Evolutionary conservation across 768 basidiomycete genomes (phyloP), one percentile per base, ranked within the genome.

Genomic region (Tylopilus sp.): DNA sequence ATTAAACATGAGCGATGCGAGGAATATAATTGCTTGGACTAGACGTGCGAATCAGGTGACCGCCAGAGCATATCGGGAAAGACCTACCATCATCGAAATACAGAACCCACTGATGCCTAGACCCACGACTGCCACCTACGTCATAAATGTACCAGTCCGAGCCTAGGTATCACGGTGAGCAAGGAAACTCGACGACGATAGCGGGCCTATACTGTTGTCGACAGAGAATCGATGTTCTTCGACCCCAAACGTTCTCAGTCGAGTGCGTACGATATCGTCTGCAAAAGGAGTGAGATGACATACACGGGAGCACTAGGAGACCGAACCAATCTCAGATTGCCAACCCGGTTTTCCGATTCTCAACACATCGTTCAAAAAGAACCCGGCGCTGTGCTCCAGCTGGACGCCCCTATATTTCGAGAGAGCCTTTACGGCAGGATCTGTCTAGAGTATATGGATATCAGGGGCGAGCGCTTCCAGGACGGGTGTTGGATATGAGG

Each of bases 1-100:
- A 58, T 91, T 83, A 63, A 90, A 88, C 0, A 82, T 75, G 1
- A 91, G 75, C 1, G 88, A 88, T 0, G 86, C 89, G n/a, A 91
- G 76, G 67, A 91, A 91, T 33, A 91, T 79, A 58, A 91, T 88
- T 0, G 87, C 85, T 66, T 88, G 79, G 8, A 88, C 85, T 83
- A 50, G 7, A 54, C 15, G 23, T 7, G 4, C 10, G 17, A 12
- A 44, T 52, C 44, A 52, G 42, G 39, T 3, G n/a, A n/a, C n/a
- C n/a, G n/a, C n/a, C n/a, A n/a, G n/a, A n/a, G n/a, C 4, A 2
- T 23, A 9, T 0, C n/a, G 12, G 10, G 4, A 22, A 17, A 11
- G 36, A 57, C 57, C 30, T 44, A 79, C 82, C 77, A 61, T 87
- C 82, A 57, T 91, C 86, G 55, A 91, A 91, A 65, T 80, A 90